Evolutionary conservation across 176 grass and related monocot species (phyloP), one percentile per base, ranked within the genome.

Genomic region (Themeda triandra): DNA sequence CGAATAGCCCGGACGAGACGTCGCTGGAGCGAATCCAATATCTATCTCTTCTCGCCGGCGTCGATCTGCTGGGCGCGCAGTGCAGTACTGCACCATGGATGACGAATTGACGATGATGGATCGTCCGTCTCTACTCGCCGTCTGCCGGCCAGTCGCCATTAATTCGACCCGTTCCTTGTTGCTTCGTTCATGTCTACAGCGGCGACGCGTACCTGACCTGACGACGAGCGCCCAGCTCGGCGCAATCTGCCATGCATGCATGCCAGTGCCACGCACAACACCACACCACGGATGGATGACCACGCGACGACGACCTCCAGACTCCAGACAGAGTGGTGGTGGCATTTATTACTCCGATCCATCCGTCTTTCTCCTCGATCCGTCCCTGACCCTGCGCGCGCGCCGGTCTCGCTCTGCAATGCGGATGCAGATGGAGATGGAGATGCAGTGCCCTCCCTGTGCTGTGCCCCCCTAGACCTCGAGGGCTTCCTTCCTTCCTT

Each of bases 291-390:
- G 28, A 66, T 66, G 64, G 64, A 66, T 24, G 54, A 10, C 21
- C 33, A 33, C 62, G 39, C 25, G 41, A 17, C 56, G 36, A 35
- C 40, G 41, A 10, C 8, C 39, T 9, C n/a, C n/a, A n/a, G n/a
- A n/a, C n/a, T n/a, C n/a, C n/a, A n/a, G n/a, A n/a, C n/a, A n/a
- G n/a, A n/a, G n/a, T n/a, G n/a, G n/a, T n/a, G n/a, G n/a, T n/a
- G n/a, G 39, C 79, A 86, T 90, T 86, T 73, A 82, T 33, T 77
- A 53, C 41, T 23, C 28, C 48, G 19, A 56, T 58, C 53, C 21
- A 21, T 8, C 74, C 6, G 33, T n/a, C 33, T 33, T 49, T 21
- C 13, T 15, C 5, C 6, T 23, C 6, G 7, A 7, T 19, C 15
- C 46, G 15, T 53, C 48, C 48, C 48, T 53, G 48, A 49, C 46